A percentile compares a stretch with the other conserved stretches of the same genome.
phyloP scores from a whole-genome alignment of 306 rosid genomes.

The Sindora glabra region DNA sequence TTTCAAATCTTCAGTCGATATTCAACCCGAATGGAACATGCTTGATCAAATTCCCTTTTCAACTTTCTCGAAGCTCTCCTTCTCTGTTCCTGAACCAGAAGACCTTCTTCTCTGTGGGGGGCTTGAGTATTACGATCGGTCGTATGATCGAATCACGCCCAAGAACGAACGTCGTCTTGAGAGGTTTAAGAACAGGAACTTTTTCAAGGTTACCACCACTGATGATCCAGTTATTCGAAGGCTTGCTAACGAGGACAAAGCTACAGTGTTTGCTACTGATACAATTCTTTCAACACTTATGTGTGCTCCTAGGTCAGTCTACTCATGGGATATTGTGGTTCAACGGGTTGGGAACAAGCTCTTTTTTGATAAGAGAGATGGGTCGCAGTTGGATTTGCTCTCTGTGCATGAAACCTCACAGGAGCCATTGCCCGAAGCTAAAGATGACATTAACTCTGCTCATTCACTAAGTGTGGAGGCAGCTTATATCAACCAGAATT shows the following conservation, averaged over 20 bases:
- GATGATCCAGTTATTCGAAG: conserved; percentile 86
- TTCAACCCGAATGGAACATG: conserved; percentile 96
- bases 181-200: conserved; percentile 75
- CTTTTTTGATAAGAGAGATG: conserved; percentile 85
- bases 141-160: conserved; percentile 62
- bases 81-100: conserved; percentile 71
- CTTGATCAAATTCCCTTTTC: conserved; percentile 89
- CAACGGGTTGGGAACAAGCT: conserved; percentile 88
- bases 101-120: conserved; percentile 78
- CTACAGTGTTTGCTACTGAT: conserved; percentile 74
- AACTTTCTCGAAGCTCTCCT: conserved; percentile 85
- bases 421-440: conserved; percentile 87
- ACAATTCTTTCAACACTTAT: conserved; percentile 76
- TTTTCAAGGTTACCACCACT: conserved; percentile 82
- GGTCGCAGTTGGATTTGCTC: conserved; percentile 84
- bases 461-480: conserved; percentile 77
- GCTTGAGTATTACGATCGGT: conserved; percentile 71
- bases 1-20: conserved; percentile 74
- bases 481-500: conserved; percentile 82
- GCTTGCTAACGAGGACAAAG: conserved; percentile 83
- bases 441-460: conserved; percentile 90
- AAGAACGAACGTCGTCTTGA: conserved; percentile 82
- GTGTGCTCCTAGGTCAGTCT: conserved; percentile 90
- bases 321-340: conserved; percentile 86
- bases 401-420: conserved; percentile 92